Conservation (phyloP, 331 rosid genomes). For the Pyracantha coccinea region DNA sequence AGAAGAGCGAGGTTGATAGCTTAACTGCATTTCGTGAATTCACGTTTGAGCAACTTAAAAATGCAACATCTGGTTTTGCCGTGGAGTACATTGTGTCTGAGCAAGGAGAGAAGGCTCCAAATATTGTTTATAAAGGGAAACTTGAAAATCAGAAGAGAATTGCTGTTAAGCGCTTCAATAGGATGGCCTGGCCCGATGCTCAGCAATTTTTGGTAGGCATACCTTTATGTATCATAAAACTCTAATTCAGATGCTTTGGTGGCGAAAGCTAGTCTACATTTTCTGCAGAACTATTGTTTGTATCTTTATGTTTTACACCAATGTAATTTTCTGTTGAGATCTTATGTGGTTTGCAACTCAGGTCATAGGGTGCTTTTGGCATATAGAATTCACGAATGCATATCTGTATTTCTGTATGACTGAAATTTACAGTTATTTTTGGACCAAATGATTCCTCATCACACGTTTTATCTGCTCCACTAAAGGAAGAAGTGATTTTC, state of each 20-base stretch:
- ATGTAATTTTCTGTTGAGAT: background rate
- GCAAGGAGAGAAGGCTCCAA: slow-evolving; percentile 91
- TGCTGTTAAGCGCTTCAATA: slow-evolving; percentile 72
- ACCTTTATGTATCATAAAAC: background rate
- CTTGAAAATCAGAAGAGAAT: slow-evolving; percentile 73
- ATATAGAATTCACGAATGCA: background rate
- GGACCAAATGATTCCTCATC: background rate
- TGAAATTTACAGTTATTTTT: background rate
- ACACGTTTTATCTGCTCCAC: background rate
- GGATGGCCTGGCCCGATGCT: slow-evolving; percentile 84
- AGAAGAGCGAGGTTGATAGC: slow-evolving; percentile 41
- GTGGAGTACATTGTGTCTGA: slow-evolving; percentile 84
- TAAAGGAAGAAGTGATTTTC: background rate
- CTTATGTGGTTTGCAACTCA: background rate
- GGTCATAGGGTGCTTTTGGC: background rate
- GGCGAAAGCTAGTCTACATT: background rate
- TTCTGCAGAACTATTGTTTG: background rate
- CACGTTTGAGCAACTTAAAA: slow-evolving; percentile 68
- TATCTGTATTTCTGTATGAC: background rate
- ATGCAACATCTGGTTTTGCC: slow-evolving; percentile 81
- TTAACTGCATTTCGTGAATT: slow-evolving; percentile 54
- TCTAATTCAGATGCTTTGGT: background rate
- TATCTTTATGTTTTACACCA: background rate
- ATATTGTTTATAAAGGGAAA: slow-evolving; percentile 85
- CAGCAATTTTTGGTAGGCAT: slow-evolving; percentile 62